Percentiles rank a stretch among this genome's conserved stretches.
Evolutionary conservation across 257 asterid genomes (phyloP).

Genomic region (Echites panduratus): DNA sequence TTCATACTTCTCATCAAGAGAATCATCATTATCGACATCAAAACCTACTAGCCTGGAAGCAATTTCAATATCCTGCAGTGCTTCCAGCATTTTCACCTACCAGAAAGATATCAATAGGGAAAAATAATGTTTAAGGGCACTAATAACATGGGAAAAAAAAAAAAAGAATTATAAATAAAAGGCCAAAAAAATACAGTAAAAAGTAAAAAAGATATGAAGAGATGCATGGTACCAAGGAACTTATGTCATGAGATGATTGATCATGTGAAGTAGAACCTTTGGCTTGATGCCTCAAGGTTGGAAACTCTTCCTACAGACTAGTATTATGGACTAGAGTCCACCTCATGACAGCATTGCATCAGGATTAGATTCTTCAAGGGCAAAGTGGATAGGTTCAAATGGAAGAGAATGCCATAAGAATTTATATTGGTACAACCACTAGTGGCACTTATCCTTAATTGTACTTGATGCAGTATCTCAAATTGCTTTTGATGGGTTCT

Average conservation of each 20-base stretch:
- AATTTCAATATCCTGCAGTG: conserved; percentile 96
- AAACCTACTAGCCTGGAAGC: conserved; percentile 91
- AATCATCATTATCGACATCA: conserved; percentile 52
- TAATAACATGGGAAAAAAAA: not conserved
- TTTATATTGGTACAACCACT: not conserved
- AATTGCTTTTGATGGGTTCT: not conserved
- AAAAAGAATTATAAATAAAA: not conserved
- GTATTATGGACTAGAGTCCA: not conserved
- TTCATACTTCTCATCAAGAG: conserved; percentile 77
- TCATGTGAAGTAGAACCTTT: not conserved
- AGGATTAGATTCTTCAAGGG: not conserved
- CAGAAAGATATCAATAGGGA: conserved; percentile 13
- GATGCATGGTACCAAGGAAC: not conserved
- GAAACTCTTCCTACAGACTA: not conserved
- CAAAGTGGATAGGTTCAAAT: not conserved
- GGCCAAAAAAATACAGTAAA: too few species aligned
- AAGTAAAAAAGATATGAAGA: not conserved
- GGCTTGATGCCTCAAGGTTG: not conserved
- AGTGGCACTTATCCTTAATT: not conserved
- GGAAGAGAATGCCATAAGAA: not conserved
- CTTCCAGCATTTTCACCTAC: conserved; percentile 98
- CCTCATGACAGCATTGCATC: not conserved
- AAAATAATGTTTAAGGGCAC: not conserved
- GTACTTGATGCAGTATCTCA: not conserved
- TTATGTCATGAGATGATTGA: not conserved